Evolutionary conservation across 192 early-diverging fungal species (phyloP), one percentile per base, ranked within the genome.

Genomic region (Coemansia umbellata): DNA sequence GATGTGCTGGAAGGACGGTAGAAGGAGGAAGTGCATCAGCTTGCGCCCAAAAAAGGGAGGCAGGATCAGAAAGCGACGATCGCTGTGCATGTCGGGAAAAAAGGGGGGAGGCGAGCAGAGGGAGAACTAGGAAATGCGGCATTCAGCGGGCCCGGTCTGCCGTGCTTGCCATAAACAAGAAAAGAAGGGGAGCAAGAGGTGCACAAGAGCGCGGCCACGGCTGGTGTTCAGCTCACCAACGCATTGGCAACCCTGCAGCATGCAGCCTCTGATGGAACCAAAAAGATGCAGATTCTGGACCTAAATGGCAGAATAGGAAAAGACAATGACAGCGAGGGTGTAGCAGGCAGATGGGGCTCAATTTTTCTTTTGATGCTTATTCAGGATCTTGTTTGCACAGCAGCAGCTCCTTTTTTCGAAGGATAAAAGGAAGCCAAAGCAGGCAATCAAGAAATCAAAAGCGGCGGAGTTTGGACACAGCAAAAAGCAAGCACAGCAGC

Each of bases 381-480:
- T n/a, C n/a, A n/a, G n/a, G n/a, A n/a, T n/a, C n/a, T n/a, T n/a
- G n/a, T n/a, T n/a, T n/a, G n/a, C n/a, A n/a, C n/a, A n/a, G n/a
- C n/a, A n/a, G n/a, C n/a, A n/a, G n/a, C n/a, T n/a, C n/a, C n/a
- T n/a, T n/a, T n/a, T n/a, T n/a, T n/a, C n/a, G n/a, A n/a, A 39
- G 8, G n/a, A 14, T 35, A 14, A 8, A 35, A 35, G 33, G 33
- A 14, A 35, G 33, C 33, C 7, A 35, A 26, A 45, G 24, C 24
- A 26, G 43, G 26, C 43, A 45, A 45, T 26, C 41, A 45, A n/a
- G 24, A 45, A 45, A 45, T 13, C 28, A 45, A 26, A 45, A 45
- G 43, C 23, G 43, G 43, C 43, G 43, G 43, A 45, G 43, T 45
- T 45, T 45, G n/a, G 43, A 45, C 43, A 45, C n/a, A 5, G 1